phyloP scores from a whole-genome alignment of 1,284 basidiomycete genomes.

The Cutaneotrichosporon cyanovorans region DNA sequence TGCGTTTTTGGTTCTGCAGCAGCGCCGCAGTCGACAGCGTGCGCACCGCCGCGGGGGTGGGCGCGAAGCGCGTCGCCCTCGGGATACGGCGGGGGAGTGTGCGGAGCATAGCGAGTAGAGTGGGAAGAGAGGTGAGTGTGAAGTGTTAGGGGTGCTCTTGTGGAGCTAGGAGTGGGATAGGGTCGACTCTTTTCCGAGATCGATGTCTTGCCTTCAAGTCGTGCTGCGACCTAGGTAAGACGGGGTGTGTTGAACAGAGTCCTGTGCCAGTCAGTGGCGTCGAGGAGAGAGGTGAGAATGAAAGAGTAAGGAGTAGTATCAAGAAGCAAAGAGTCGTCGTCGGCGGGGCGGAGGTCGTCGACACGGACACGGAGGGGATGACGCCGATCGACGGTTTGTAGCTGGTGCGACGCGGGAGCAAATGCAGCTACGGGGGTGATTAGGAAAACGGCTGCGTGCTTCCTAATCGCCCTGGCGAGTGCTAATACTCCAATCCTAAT shows the following conservation, averaged over 20 bases:
- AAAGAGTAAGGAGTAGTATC: not conserved
- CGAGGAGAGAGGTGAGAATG: not conserved
- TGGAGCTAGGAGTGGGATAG: too few relatives aligned
- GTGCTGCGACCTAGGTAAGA: too few relatives aligned
- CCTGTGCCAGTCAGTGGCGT: too few relatives aligned
- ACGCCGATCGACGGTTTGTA: not conserved
- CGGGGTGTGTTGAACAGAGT: too few relatives aligned
- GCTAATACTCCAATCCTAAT: not conserved
- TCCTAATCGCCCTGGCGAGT: too few relatives aligned
- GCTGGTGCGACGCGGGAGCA: not conserved
- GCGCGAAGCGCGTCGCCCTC: conserved; percentile 11
- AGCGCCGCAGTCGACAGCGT: conserved; percentile 5
- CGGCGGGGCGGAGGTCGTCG: not conserved
- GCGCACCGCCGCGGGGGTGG: not conserved
- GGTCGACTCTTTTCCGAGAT: too few relatives aligned
- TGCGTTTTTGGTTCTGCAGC: conserved; percentile 6
- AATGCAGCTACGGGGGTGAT: not conserved
- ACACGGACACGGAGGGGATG: too few relatives aligned
- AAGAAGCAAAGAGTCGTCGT: not conserved
- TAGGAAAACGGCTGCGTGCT: too few relatives aligned
- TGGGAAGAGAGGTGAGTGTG: not conserved
- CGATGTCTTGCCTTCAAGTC: too few relatives aligned
- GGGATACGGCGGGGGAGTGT: conserved; percentile 25
- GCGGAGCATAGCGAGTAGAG: conserved; percentile 22
- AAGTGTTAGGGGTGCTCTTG: too few relatives aligned